Percentiles rank a stretch among this genome's conserved stretches.
phyloP scores from a whole-genome alignment of 2,329 filamentous ascomycete genomes.

The Paecilomyces sp. region DNA sequence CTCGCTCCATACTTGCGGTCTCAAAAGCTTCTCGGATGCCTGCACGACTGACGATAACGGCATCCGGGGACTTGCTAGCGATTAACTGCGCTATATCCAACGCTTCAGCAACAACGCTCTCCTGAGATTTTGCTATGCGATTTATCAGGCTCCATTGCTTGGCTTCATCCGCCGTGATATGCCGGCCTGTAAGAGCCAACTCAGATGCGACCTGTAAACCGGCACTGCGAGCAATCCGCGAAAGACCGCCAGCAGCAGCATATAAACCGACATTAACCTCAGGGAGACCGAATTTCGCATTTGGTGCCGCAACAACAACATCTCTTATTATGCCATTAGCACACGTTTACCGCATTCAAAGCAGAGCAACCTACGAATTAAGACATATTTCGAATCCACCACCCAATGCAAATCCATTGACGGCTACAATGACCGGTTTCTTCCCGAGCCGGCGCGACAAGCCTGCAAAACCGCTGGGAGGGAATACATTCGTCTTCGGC shows the following conservation, averaged over 20 bases:
- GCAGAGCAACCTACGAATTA: no score
- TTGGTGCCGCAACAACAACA: background rate
- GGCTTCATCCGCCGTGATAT: background rate
- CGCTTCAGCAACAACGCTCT: background rate
- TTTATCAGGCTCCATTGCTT: background rate
- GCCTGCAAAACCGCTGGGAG: background rate
- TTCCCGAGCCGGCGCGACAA: background rate
- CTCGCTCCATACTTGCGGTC: background rate
- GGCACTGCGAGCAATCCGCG: background rate
- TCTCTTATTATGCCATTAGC: background rate
- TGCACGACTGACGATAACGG: background rate
- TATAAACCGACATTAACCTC: background rate
- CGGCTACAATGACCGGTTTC: background rate
- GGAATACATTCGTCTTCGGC: background rate
- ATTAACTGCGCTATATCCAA: background rate
- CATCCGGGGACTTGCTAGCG: background rate
- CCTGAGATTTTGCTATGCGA: background rate
- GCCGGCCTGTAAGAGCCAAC: background rate
- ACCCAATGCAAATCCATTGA: background rate
- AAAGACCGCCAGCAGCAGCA: background rate
- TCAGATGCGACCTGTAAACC: background rate
- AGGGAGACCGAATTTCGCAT: background rate
- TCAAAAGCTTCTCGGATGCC: background rate
- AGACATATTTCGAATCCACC: background rate
- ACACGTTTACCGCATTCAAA: no score